Conservation (phyloP, 805 yeast species). For the Saccharomycopsis capsularis region DNA sequence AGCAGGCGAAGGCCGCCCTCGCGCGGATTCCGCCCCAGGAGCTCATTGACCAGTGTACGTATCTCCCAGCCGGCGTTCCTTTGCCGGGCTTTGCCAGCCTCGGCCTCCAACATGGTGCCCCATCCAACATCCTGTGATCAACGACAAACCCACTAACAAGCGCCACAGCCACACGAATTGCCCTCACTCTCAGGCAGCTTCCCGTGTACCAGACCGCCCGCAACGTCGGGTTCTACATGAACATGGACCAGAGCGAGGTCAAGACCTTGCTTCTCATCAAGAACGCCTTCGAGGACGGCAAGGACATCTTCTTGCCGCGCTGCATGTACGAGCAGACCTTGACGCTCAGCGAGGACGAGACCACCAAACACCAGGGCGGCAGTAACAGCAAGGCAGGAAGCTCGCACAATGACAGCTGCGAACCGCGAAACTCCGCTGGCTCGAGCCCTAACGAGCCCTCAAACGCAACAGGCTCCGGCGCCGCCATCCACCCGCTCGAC, state of each 20-base stretch:
- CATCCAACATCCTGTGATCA: no score
- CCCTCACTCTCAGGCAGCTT: constrained; percentile 9
- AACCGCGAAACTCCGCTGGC: background rate
- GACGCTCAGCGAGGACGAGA: constrained; percentile 22
- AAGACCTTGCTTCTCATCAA: constrained; percentile 50
- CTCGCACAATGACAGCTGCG: background rate
- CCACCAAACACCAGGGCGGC: no score
- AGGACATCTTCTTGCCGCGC: constrained; percentile 53
- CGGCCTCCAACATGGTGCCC: no score
- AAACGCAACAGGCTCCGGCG: background rate
- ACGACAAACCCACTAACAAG: no score
- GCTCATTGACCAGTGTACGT: constrained; percentile 16
- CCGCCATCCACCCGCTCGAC: background rate
- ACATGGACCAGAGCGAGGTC: constrained; percentile 67
- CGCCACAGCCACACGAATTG: constrained; percentile 2
- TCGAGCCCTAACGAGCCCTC: background rate
- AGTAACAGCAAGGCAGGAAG: constrained; percentile 23
- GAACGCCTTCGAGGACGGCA: constrained; percentile 42
- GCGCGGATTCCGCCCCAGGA: constrained; percentile 7
- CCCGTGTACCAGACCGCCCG: constrained; percentile 37
- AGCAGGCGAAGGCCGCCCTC: constrained; percentile 1
- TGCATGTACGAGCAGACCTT: constrained; percentile 32
- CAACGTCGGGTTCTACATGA: constrained; percentile 63
- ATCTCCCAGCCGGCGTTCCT: no score
- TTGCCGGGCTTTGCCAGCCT: no score